Conservation (phyloP, 148 eudicot species). For the Chenopodium formosanum region DNA sequence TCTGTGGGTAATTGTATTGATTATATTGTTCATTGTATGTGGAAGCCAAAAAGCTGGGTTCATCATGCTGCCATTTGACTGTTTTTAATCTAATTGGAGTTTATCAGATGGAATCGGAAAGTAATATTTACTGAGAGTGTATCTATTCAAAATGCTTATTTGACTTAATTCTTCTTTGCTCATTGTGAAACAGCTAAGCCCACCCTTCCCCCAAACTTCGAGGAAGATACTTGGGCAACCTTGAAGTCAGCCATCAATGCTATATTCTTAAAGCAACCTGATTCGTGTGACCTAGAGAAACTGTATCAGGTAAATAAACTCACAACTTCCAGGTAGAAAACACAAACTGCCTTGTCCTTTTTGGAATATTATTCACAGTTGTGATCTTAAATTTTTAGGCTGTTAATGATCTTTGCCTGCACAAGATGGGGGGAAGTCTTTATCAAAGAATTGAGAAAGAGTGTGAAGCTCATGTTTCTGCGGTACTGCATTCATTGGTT, state of each 20-base stretch:
- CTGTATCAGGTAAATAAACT: conserved; percentile 66
- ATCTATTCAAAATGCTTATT: neutral
- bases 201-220: conserved; percentile 72
- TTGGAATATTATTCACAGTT: conserved; percentile 8
- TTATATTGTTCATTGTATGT: conserved; percentile 1
- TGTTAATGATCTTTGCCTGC: conserved; percentile 86
- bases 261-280: conserved; percentile 86
- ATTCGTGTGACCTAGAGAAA: conserved; percentile 87
- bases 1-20: neutral
- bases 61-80: neutral
- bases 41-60: neutral
- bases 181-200: conserved; percentile 65
- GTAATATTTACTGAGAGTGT: neutral
- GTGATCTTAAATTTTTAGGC: conserved; percentile 45
- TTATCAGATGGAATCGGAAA: neutral
- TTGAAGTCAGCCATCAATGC: conserved; percentile 88
- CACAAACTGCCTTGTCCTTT: neutral
- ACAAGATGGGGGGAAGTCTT: conserved; percentile 91
- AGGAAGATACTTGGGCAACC: conserved; percentile 91
- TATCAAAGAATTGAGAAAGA: conserved; percentile 85
- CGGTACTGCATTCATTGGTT: conserved; percentile 67
- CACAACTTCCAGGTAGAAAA: neutral
- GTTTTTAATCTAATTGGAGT: neutral
- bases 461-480: conserved; percentile 78
- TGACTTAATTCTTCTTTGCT: conserved; percentile 12